Evolutionary conservation across 192 early-diverging fungal species (phyloP).

Genomic region (Coemansia sp.): DNA sequence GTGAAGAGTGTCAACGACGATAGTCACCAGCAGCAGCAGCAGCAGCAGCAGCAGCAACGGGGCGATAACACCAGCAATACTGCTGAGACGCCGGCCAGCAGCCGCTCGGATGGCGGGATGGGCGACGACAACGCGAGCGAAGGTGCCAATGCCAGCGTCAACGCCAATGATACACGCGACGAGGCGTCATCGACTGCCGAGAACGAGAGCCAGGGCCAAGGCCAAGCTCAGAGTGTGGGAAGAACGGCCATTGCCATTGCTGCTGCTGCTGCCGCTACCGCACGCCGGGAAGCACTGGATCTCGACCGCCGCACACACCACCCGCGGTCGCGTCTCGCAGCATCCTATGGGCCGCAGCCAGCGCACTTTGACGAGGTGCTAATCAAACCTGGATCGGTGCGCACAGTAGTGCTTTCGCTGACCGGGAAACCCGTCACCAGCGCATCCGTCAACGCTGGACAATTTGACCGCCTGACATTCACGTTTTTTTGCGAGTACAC

Average conservation of each 20-base stretch:
- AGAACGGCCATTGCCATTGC: neutral
- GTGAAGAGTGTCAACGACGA: neutral
- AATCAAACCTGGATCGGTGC: conserved; percentile 80
- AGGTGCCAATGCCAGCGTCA: neutral
- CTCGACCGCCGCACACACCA: conserved; percentile 2
- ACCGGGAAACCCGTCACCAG: conserved; percentile 27
- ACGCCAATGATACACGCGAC: conserved; percentile 1
- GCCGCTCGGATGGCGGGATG: conserved; percentile 7
- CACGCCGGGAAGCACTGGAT: neutral
- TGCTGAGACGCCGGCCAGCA: conserved; percentile 6
- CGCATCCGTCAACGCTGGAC: conserved; percentile 65
- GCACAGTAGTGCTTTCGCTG: conserved; percentile 79
- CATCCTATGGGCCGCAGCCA: conserved; percentile 16
- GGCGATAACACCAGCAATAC: neutral
- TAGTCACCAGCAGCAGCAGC: neutral
- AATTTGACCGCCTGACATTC: conserved; percentile 67
- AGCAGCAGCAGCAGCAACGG: conserved; percentile 3
- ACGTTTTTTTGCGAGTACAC: conserved; percentile 67
- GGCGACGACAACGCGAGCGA: conserved; percentile 13
- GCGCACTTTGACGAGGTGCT: conserved; percentile 74
- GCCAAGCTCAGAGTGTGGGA: conserved; percentile 2
- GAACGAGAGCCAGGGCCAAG: conserved; percentile 5
- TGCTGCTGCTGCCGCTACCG: too few relatives aligned
- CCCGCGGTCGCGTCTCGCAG: conserved; percentile 3
- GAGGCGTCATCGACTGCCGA: conserved; percentile 5